Base-by-base conservation (phyloP, 768 basidiomycete genomes). In the Nidularia sp. region DNA sequence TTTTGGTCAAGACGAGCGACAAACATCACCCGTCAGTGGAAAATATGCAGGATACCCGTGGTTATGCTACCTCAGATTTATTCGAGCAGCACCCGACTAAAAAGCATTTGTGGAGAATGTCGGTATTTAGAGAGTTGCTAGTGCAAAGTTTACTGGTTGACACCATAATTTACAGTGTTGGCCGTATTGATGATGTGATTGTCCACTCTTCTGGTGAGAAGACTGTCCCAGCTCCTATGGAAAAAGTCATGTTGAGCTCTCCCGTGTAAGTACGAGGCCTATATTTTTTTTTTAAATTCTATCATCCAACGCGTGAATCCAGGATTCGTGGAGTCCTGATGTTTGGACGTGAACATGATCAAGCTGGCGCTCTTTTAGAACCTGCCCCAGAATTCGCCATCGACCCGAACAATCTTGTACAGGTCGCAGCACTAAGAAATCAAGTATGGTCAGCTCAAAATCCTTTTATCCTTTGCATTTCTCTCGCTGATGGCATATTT, bases 21-120 rank as follows among this genome's bases (percentile, higher is more conserved):
- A 65, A 54, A 3, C 71, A 75, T 51, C 62, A 67, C 22, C 36
- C 69, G 1, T 57, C 73, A 1, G 64, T 73, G 1, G 70, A 75
- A 48, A 76, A 79, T 34, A 45, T 73, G 39, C 48, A 51, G 4
- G 68, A 70, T 52, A 61, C 64, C 4, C 61, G 57, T 41, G 77
- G 77, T 9, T 78, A 77, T 46, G 70, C 70, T 1, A 77, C 70
- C 8, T 70, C 68, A 2, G 78, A 79, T 60, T 57, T 76, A 5
- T 76, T 73, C 54, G 50, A 69, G 34, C 66, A 63, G 25, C 79
- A 80, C 53, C 75, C 79, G 0, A 72, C 69, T 5, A 69, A 71
- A 7, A 57, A 67, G 3, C 61, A 67, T 10, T 59, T 74, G n/a
- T 81, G 72, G 65, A 77, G 69, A 58, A 62, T 77, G 75, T 78